Evolutionary conservation across 305 asterid species (phyloP), one percentile per base, ranked within the genome.

Genomic region (Ajuga reptans): DNA sequence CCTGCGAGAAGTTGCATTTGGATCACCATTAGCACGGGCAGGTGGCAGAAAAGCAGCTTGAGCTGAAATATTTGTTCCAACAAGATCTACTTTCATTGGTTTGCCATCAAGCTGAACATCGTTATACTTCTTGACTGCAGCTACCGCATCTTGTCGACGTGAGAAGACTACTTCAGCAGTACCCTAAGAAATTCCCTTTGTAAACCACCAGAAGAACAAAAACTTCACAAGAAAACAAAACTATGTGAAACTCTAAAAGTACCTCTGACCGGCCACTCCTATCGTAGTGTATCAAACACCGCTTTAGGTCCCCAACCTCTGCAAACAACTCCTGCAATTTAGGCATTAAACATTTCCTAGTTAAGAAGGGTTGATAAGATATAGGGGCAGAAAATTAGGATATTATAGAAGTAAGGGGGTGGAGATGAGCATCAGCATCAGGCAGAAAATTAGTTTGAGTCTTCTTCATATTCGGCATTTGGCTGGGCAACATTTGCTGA

Each of bases 231-330:
- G 43, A 55, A 71, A 70, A 73, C 45, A 59, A 52, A 51, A 31
- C 49, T 31, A 52, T 59, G 31, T 29, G 64, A 61, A 69, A 65
- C 71, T 70, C 57, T 21, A 41, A 31, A 69, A 11, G 55, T 81
- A 87, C 93, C 93, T 87, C 80, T 55, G 90, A 85, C 73, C 87
- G 77, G 37, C 91, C 91, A 33, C 88, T 85, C 82, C 82, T 80
- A 77, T 85, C 89, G 56, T 83, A 85, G 66, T 85, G 86, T 45
- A 85, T 52, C 7, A 66, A 42, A 74, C 52, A 79, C 37, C 87
- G 72, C 69, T 85, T 85, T 62, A 85, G 72, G 69, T 81, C 86
- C 17, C 91, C 91, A 57, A 84, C 81, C 76, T 83, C 88, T 0
- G 84, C 70, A 69, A 83, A 83, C 53, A 85, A 85, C 71, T 85